A percentile compares a stretch with the other conserved stretches of the same genome.
Evolutionary conservation across 805 yeast species (phyloP).

Genomic region (Candida tibetensis): DNA sequence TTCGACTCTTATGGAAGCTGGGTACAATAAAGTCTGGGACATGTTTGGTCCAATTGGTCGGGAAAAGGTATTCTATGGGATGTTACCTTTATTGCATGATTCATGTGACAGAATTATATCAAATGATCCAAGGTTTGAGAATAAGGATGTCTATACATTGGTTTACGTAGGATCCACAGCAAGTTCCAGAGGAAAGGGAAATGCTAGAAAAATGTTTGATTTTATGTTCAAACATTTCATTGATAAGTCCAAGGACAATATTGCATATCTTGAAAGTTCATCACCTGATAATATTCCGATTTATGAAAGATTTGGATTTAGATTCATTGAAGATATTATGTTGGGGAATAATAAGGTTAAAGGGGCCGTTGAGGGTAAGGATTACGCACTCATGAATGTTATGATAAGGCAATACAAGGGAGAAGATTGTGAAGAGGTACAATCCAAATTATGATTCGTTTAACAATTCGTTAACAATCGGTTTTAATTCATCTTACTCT

Average conservation of each 20-base stretch:
- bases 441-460: neutral
- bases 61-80: conserved; percentile 46
- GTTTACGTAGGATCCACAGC: conserved; percentile 45
- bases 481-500: too few relatives aligned
- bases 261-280: conserved; percentile 51
- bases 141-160: conserved; percentile 39
- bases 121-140: conserved; percentile 38
- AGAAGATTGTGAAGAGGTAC: conserved; percentile 27
- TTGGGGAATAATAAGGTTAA: conserved; percentile 31
- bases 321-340: conserved; percentile 47
- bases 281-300: conserved; percentile 45
- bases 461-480: too few relatives aligned
- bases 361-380: conserved; percentile 33
- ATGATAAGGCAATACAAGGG: conserved; percentile 42
- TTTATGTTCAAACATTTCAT: conserved; percentile 46
- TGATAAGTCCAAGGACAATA: conserved; percentile 36
- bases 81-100: conserved; percentile 52
- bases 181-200: conserved; percentile 55
- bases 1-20: conserved; percentile 48
- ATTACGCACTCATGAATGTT: conserved; percentile 42
- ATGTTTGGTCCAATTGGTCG: conserved; percentile 47
- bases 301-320: conserved; percentile 50
- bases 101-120: conserved; percentile 42
- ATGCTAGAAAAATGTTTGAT: conserved; percentile 48
- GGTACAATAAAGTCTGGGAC: conserved; percentile 52